Conservation (phyloP, 345 rosid species). For the Gossypium bickii region DNA sequence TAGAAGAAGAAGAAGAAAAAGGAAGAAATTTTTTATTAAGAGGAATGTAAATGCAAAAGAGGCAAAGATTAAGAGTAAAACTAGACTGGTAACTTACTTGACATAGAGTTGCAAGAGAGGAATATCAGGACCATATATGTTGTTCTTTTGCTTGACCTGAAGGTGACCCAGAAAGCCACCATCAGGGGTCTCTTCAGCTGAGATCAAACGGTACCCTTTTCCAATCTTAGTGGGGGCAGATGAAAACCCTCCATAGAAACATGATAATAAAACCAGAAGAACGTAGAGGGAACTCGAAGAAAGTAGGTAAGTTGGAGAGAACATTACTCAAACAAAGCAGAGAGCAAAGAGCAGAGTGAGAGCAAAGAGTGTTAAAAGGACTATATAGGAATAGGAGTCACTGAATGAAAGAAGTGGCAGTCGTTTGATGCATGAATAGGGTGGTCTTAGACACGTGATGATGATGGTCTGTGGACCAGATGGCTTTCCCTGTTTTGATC, state of each 20-base stretch:
- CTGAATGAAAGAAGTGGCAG: neutral
- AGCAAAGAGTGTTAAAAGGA: neutral
- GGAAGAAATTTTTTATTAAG: slow-evolving; percentile 7
- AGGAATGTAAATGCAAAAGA: neutral
- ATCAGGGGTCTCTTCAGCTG: slow-evolving; percentile 65
- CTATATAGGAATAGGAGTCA: neutral
- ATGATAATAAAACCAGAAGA: slow-evolving; percentile 31
- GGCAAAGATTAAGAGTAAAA: neutral
- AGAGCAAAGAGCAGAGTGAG: neutral
- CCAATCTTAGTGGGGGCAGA: slow-evolving; percentile 52
- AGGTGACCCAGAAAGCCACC: slow-evolving; percentile 75
- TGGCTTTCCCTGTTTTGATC: neutral
- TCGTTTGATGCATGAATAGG: neutral
- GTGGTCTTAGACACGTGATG: slow-evolving; percentile 9
- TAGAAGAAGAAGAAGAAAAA: slow-evolving; percentile 16
- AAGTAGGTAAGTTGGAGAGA: slow-evolving; percentile 4
- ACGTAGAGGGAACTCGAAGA: neutral
- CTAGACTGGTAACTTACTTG: slow-evolving; percentile 44
- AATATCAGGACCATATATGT: slow-evolving; percentile 79
- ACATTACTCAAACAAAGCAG: slow-evolving; percentile 13
- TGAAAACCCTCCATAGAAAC: slow-evolving; percentile 28
- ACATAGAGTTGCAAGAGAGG: slow-evolving; percentile 65
- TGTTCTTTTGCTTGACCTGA: slow-evolving; percentile 70
- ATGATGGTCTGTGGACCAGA: slow-evolving; percentile 5
- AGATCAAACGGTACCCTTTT: slow-evolving; percentile 78